Conservation (phyloP, 352 stramenopile genomes). For the Pythium rhizo-oryzae region DNA sequence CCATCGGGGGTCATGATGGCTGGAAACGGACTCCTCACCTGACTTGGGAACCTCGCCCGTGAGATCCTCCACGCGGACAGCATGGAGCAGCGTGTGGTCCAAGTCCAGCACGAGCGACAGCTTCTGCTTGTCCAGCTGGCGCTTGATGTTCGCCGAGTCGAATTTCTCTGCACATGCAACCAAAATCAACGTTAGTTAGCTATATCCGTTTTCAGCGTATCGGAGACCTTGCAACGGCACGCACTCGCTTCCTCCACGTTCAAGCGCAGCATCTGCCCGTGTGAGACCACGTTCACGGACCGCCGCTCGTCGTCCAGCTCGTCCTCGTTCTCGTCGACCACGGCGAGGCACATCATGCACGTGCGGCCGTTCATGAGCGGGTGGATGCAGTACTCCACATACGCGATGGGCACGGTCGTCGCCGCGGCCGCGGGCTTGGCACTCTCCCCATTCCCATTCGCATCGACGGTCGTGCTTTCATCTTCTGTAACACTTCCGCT, state of each 20-base stretch:
- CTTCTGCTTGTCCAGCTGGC: conserved; percentile 89
- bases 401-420: conserved; percentile 39
- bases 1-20: background rate
- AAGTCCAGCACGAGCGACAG: conserved; percentile 96
- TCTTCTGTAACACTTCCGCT: conserved; percentile 4
- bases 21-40: conserved; percentile 32
- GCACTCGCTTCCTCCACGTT: conserved; percentile 97
- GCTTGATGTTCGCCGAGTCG: conserved; percentile 83
- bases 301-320: conserved; percentile 52
- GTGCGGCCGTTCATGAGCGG: conserved; percentile 70
- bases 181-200: conserved; percentile 9
- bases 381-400: conserved; percentile 83
- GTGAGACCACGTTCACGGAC: conserved; percentile 80
- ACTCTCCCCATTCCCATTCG: conserved; percentile 7
- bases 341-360: conserved; percentile 79
- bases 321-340: conserved; percentile 72
- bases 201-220: no score
- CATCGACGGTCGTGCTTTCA: background rate
- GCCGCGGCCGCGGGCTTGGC: background rate
- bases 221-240: conserved; percentile 18
- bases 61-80: conserved; percentile 78
- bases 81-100: conserved; percentile 97
- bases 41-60: conserved; percentile 54
- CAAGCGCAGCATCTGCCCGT: conserved; percentile 92
- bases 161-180: conserved; percentile 70